Base-by-base conservation (phyloP, 2,329 filamentous ascomycete species). In the Dactylellina cionopaga region DNA sequence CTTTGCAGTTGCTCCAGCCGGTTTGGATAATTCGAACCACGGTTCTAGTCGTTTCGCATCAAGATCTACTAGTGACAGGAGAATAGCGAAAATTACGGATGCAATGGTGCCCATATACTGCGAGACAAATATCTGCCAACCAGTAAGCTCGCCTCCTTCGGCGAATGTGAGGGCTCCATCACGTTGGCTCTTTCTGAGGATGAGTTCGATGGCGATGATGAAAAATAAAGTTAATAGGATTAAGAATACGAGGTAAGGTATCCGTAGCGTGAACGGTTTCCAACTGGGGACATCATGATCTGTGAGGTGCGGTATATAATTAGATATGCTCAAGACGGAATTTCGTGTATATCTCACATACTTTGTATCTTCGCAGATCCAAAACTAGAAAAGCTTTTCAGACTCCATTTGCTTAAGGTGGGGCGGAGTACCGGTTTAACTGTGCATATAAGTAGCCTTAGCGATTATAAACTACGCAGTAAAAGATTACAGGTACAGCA, bases 31-130 rank as follows among this genome's bases (percentile, higher is more conserved):
- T 19, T 88, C 85, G 9, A 87, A 83, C 80, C 84, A 89, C 0
- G 87, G 87, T 31, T 89, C 86, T 44, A 89, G 79, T 0, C 87
- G 75, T 66, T 87, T 87, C 0, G 82, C 79, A 33, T 89, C 85
- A 0, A 89, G 76, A 54, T 89, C 87, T 0, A 88, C 81, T 85
- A 86, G 87, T 1, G 81, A 82, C 86, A 86, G 89, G 0, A 84
- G 46, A 0, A 88, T 80, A 37, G 85, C 85, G 72, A 86, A 88
- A 0, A 85, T 5, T 0, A 88, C 83, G 0, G 86, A 83, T 0
- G 87, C 54, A 0, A 88, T 80, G 0, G 84, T 88, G 0, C 87
- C 86, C 0, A 84, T 74, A 43, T 69, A 75, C 25, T 69, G 60
- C 31, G 63, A 75, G 11, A 69, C 43, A 17, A 75, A 75, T 15